phyloP scores from a whole-genome alignment of 2,329 filamentous ascomycete species.

The Cercospora sojina region DNA sequence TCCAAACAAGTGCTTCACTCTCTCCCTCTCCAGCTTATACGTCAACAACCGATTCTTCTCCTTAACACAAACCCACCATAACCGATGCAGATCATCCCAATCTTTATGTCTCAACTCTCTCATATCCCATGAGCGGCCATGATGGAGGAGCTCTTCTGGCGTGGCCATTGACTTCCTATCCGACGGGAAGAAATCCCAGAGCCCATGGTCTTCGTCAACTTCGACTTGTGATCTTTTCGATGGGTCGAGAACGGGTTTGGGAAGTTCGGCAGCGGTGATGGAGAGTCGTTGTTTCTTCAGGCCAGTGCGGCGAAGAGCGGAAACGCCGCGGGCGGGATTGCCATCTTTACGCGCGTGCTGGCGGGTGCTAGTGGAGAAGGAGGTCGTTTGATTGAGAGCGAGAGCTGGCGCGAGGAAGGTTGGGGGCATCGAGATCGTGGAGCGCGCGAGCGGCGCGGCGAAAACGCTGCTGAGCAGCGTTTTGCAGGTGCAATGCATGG shows the following conservation, averaged over 20 bases:
- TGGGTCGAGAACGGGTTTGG: conserved; percentile 64
- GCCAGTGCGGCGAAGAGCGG: conserved; percentile 74
- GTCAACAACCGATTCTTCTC: conserved; percentile 90
- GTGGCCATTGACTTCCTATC: conserved; percentile 67
- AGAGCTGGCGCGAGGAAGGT: conserved; percentile 40
- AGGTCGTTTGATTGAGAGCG: conserved; percentile 24
- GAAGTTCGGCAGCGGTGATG: conserved; percentile 69
- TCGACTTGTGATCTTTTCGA: conserved; percentile 57
- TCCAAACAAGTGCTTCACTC: conserved; percentile 65
- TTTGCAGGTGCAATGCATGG: conserved; percentile 28
- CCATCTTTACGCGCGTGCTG: conserved; percentile 58
- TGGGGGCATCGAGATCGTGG: conserved; percentile 32
- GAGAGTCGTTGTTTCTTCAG: conserved; percentile 56
- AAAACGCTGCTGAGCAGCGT: conserved; percentile 26
- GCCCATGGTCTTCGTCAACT: conserved; percentile 73
- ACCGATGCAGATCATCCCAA: conserved; percentile 85
- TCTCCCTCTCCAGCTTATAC: conserved; percentile 64
- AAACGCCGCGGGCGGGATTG: conserved; percentile 79
- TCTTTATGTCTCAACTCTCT: conserved; percentile 85
- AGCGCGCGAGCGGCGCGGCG: conserved; percentile 10
- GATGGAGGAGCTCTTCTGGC: conserved; percentile 67
- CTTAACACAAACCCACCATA: conserved; percentile 94
- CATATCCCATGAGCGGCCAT: conserved; percentile 80
- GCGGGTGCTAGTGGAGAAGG: conserved; percentile 34
- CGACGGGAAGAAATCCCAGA: conserved; percentile 87